Base-by-base conservation (phyloP, 2,329 filamentous ascomycete species). In the Chrysosporium keratinophilum region DNA sequence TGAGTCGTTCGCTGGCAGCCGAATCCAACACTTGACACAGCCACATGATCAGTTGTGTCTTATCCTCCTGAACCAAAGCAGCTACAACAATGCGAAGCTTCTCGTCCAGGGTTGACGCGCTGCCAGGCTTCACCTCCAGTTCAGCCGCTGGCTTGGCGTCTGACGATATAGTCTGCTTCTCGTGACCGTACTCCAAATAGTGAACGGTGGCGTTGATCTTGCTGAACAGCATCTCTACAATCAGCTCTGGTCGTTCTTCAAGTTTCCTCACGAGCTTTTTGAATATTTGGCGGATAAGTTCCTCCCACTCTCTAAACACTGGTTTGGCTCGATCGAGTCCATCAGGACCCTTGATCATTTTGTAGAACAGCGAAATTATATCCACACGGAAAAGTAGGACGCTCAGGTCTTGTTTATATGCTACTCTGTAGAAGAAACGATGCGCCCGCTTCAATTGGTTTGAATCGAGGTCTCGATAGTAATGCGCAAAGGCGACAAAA, bases 181-280 rank as follows among this genome's bases (percentile, higher is more conserved):
- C 89, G 61, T 88, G 85, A 0, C 93, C 93, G 63, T 90, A 89
- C 65, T 97, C 90, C 4, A 98, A 78, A 65, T 88, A 97, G 69
- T 87, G 88, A 0, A 88, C 79, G 0, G 88, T 95, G 44, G 80
- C 79, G 50, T 83, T 84, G 54, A 89, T 85, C 69, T 98, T 98
- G 68, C 87, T 95, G 69, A 98, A 98, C 12, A 98, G 76, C 77
- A 98, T 81, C 70, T 98, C 93, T 0, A 94, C 84, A 48, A 95
- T 78, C 40, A 96, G 75, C 58, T 91, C 87, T 0, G 89, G 89
- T 42, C 89, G 80, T 60, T 95, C 83, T 57, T 93, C 80, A 1
- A 97, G 78, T 70, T 93, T 95, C 64, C 86, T 89, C 52, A 88
- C 78, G 59, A 91, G 85, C 63, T 84, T 85, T 60, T 84, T 83